phyloP scores from a whole-genome alignment of 2,329 filamentous ascomycete genomes.

The Aspergillus puulaauensis region DNA sequence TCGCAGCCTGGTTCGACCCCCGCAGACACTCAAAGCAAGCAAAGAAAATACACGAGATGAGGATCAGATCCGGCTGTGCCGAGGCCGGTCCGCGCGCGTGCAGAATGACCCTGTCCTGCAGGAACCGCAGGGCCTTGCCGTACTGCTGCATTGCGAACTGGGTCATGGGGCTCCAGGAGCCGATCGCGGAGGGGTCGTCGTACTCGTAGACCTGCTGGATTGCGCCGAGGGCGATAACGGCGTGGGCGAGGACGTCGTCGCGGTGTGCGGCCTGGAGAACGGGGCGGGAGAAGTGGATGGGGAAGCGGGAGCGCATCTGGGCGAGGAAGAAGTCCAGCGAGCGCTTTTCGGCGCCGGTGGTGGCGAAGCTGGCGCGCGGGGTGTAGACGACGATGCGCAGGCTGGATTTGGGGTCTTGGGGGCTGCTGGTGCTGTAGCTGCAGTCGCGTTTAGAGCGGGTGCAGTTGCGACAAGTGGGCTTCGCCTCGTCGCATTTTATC shows the following conservation, averaged over 20 bases:
- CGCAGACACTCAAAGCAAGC: constrained; percentile 9
- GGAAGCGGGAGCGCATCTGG: constrained; percentile 3
- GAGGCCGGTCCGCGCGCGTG: not conserved
- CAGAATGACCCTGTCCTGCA: not conserved
- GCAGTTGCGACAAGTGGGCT: constrained; percentile 12
- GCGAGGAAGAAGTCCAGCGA: constrained; percentile 3
- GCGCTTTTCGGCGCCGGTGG: constrained; percentile 1
- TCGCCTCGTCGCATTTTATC: constrained; percentile 13
- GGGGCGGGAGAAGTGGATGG: not conserved
- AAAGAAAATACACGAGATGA: constrained; percentile 7
- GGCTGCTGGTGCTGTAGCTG: not conserved
- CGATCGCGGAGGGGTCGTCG: constrained; percentile 1
- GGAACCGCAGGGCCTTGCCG: constrained; percentile 1
- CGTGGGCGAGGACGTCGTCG: constrained; percentile 1
- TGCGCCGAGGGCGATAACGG: constrained; percentile 1
- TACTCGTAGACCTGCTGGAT: constrained; percentile 6
- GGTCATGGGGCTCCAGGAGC: constrained; percentile 3
- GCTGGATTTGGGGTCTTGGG: not conserved
- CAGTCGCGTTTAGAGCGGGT: constrained; percentile 5
- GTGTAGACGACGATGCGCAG: constrained; percentile 5
- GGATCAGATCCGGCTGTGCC: constrained; percentile 1
- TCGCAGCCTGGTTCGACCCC: not conserved
- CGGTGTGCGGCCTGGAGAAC: constrained; percentile 1
- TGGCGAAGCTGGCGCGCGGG: not conserved
- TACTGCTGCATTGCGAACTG: constrained; percentile 9